Evolutionary conservation across 2,329 filamentous ascomycete genomes (phyloP).

Genomic region (Sporothrix schenckii): DNA sequence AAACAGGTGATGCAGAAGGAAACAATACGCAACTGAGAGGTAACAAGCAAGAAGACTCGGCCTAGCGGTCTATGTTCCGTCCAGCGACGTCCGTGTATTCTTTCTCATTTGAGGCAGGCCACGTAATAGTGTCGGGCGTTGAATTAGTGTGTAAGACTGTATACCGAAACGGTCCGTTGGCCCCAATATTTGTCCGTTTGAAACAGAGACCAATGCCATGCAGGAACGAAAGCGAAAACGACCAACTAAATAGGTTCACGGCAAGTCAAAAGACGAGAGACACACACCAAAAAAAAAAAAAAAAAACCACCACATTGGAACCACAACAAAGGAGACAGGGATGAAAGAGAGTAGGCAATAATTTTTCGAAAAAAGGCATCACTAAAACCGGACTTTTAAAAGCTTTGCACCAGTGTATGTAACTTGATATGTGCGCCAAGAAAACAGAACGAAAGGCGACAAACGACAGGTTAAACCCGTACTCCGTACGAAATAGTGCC

Average conservation of each 20-base stretch:
- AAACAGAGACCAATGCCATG: background rate
- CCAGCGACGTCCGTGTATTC: background rate
- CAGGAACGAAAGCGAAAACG: slow-evolving; percentile 12
- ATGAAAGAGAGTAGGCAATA: background rate
- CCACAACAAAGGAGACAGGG: background rate
- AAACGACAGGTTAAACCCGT: background rate
- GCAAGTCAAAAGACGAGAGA: too few relatives aligned
- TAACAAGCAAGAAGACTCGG: background rate
- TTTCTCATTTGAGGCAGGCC: background rate
- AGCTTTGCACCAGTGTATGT: background rate
- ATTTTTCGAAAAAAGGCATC: too few relatives aligned
- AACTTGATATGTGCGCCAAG: slow-evolving; percentile 3
- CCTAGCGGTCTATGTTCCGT: slow-evolving; percentile 4
- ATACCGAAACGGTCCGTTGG: background rate
- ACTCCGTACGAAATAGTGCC: background rate
- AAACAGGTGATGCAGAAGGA: too few relatives aligned
- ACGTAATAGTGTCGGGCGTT: background rate
- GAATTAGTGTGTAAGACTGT: too few relatives aligned
- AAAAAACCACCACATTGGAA: background rate
- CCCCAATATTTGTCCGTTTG: slow-evolving; percentile 12
- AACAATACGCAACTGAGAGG: too few relatives aligned
- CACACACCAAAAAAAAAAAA: background rate
- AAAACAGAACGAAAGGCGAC: background rate
- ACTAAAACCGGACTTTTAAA: background rate
- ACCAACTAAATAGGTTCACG: background rate